Evolutionary conservation across 2,329 filamentous ascomycete species (phyloP).

Genomic region (Trichoderma sp.): DNA sequence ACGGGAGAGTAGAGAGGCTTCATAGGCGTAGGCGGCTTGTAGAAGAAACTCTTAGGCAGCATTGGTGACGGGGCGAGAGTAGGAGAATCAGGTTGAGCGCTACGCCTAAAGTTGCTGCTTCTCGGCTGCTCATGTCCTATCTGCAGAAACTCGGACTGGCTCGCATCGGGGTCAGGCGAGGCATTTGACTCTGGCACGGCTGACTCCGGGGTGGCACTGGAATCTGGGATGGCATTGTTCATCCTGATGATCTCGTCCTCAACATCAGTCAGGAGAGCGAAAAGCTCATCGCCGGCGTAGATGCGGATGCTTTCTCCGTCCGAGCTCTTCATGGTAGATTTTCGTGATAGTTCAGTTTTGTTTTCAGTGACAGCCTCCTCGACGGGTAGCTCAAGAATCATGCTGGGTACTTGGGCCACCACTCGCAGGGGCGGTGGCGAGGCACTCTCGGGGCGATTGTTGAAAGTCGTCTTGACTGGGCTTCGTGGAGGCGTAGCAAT

Average conservation of each 20-base stretch:
- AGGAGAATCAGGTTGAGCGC: slow-evolving; percentile 31
- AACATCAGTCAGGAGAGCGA: slow-evolving; percentile 63
- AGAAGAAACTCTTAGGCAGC: background rate
- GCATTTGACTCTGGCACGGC: background rate
- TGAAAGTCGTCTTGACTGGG: slow-evolving; percentile 46
- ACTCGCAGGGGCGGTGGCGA: slow-evolving; percentile 51
- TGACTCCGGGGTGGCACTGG: background rate
- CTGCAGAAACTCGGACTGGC: slow-evolving; percentile 24
- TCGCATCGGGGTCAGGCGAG: slow-evolving; percentile 15
- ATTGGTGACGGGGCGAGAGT: slow-evolving; percentile 7
- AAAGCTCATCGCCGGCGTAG: slow-evolving; percentile 66
- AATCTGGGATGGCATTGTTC: slow-evolving; percentile 26
- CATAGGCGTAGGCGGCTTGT: background rate
- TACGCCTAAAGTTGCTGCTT: slow-evolving; percentile 54
- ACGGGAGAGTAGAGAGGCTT: background rate
- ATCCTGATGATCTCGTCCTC: slow-evolving; percentile 46
- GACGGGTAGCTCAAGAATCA: slow-evolving; percentile 51
- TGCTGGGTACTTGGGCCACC: slow-evolving; percentile 53
- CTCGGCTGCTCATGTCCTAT: slow-evolving; percentile 45
- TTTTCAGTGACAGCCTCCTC: slow-evolving; percentile 37
- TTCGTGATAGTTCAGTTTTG: slow-evolving; percentile 26
- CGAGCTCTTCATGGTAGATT: slow-evolving; percentile 32
- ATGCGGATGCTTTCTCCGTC: slow-evolving; percentile 64
- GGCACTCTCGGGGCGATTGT: slow-evolving; percentile 34
- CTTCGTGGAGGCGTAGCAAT: slow-evolving; percentile 58